These are phyloP conservation scores for Candida boleticola DNA, from an alignment of 805 yeast genomes.

Conservation along the genomic window DNA sequence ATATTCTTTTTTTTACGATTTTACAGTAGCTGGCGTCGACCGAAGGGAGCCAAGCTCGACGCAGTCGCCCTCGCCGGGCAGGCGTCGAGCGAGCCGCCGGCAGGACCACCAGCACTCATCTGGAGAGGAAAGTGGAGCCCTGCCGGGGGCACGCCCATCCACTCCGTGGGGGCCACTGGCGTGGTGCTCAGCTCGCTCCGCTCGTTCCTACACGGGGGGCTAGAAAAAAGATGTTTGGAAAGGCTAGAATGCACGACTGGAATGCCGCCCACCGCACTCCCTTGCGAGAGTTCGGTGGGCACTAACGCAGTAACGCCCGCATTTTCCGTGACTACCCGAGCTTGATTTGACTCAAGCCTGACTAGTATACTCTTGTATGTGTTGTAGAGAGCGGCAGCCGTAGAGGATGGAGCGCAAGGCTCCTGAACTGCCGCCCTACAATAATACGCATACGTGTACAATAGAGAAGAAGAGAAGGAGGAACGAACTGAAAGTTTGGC, in stretches of 20 bases:
- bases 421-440: constrained; percentile 42
- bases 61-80: too few relatives aligned
- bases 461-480: constrained; percentile 24
- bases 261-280: constrained; percentile 9
- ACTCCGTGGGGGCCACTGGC: too few relatives aligned
- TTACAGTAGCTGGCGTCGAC: too few relatives aligned
- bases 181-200: too few relatives aligned
- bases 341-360: constrained; percentile 11
- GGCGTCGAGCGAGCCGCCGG: too few relatives aligned
- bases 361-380: constrained; percentile 46
- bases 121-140: too few relatives aligned
- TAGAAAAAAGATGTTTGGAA: constrained; percentile 28
- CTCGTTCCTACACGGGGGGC: too few relatives aligned
- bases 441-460: constrained; percentile 50
- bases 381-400: constrained; percentile 50
- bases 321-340: constrained; percentile 39
- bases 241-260: constrained; percentile 42
- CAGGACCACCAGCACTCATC: too few relatives aligned
- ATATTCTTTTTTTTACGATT: too few relatives aligned
- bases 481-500: not conserved
- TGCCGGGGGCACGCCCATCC: too few relatives aligned
- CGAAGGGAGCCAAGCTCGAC: too few relatives aligned
- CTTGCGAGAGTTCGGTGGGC: not conserved
- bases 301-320: constrained; percentile 35
- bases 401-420: constrained; percentile 22